Percentiles rank a stretch among this genome's conserved stretches.
Conservation (phyloP, 2,329 filamentous ascomycete genomes). For the Colletotrichum sp. region DNA sequence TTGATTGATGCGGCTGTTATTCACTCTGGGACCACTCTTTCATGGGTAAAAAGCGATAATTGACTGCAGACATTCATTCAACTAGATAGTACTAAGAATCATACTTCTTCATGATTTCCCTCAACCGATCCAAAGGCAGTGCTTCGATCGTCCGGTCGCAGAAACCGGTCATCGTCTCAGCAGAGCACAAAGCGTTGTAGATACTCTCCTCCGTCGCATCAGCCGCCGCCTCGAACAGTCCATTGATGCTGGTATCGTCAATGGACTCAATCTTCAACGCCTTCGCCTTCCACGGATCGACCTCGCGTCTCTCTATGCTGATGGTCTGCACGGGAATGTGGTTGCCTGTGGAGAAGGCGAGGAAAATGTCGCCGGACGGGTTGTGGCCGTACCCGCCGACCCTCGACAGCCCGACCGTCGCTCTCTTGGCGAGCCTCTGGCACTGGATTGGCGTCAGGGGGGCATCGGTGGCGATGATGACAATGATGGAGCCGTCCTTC, state of each 20-base stretch:
- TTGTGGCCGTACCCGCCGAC: constrained; percentile 68
- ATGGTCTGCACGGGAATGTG: constrained; percentile 48
- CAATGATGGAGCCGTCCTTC: constrained; percentile 66
- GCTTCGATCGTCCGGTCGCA: constrained; percentile 53
- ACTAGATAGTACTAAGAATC: background rate
- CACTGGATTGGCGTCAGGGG: constrained; percentile 63
- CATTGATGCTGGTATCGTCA: constrained; percentile 64
- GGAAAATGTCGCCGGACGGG: constrained; percentile 68
- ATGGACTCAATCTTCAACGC: constrained; percentile 47
- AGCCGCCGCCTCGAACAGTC: constrained; percentile 63
- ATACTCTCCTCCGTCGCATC: constrained; percentile 71
- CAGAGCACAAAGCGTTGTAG: constrained; percentile 66
- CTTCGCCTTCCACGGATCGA: constrained; percentile 45
- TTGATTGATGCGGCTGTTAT: background rate
- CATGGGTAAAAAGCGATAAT: background rate
- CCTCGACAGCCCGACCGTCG: constrained; percentile 63
- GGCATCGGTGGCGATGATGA: constrained; percentile 64
- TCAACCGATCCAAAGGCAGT: constrained; percentile 50
- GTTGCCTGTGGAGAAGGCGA: constrained; percentile 69
- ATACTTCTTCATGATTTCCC: constrained; percentile 47
- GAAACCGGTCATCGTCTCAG: constrained; percentile 61
- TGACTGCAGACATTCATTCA: background rate
- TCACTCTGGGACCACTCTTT: background rate
- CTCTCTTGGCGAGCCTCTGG: constrained; percentile 61
- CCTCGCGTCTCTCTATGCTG: constrained; percentile 27